Base-by-base conservation (phyloP, 1,284 basidiomycete genomes). In the Ustilago shanxiensis region DNA sequence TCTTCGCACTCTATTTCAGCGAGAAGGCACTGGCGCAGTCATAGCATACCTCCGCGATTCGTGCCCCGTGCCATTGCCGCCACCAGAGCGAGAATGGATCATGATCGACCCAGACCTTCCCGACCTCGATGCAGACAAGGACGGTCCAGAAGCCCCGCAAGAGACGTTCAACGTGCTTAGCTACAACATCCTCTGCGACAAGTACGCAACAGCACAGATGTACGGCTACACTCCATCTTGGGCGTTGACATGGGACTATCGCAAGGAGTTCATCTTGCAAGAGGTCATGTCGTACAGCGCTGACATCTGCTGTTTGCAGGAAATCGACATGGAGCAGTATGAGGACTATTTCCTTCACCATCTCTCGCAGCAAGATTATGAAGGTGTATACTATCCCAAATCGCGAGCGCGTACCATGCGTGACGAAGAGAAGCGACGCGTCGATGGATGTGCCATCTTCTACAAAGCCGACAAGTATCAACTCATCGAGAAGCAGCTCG, bases 221-320 rank as follows among this genome's bases (percentile, higher is more conserved):
- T 99, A 99, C 87, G 95, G 95, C 11, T 99, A 99, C 87, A 98
- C 96, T 0, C 96, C 97, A 1, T 90, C 92, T 6, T 98, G 96
- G 95, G 97, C 97, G 0, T 89, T 99, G 39, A 89, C 91, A 45
- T 99, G 97, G 97, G 91, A 93, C 49, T 98, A 97, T 86, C 91
- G 97, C 70, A 95, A 95, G 87, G 93, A 95, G 75, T 89, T 94
- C 66, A 95, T 99, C 77, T 85, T 98, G 79, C 90, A 92, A 60
- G 95, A 99, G 88, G 89, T 98, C 55, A 89, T 92, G 87, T 90
- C 90, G 77, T 92, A 94, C 79, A 90, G 92, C 50, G 90, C 94
- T 61, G 97, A 99, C 87, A 92, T 99, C 79, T 87, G 98, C 69
- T 99, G 97, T 87, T 87, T 99, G 72, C 87, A 90, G 84, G 97